phyloP scores from a whole-genome alignment of 306 rosid species.

The Trichosanthes truncata region DNA sequence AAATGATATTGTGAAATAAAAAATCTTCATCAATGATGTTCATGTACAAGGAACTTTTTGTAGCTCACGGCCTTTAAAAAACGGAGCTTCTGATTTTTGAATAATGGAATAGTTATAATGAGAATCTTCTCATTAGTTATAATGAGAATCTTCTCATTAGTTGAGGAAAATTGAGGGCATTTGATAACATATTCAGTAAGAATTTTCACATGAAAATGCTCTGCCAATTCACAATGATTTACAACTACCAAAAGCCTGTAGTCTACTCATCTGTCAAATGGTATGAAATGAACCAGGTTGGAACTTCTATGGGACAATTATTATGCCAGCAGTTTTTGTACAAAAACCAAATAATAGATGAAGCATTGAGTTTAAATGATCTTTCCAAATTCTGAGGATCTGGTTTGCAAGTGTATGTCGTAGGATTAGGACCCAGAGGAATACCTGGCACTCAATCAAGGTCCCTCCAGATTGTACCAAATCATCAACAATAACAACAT shows the following conservation, averaged over 20 bases:
- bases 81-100: background rate
- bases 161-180: background rate
- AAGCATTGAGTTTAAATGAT: background rate
- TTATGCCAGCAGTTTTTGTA: background rate
- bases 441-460: constrained; percentile 90
- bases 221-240: background rate
- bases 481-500: constrained; percentile 95
- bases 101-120: background rate
- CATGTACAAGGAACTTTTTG: background rate
- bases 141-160: background rate
- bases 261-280: background rate
- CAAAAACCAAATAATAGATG: background rate
- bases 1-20: background rate
- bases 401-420: background rate
- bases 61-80: background rate
- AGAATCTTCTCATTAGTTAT: no score
- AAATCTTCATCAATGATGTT: background rate
- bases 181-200: background rate
- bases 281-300: background rate
- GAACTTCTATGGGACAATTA: background rate
- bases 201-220: background rate
- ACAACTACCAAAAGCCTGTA: background rate
- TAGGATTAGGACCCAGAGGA: background rate
- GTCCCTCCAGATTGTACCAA: constrained; percentile 98
- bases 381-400: background rate